Conservation (phyloP, 139 green algal species). For the Chlorella sp. region DNA sequence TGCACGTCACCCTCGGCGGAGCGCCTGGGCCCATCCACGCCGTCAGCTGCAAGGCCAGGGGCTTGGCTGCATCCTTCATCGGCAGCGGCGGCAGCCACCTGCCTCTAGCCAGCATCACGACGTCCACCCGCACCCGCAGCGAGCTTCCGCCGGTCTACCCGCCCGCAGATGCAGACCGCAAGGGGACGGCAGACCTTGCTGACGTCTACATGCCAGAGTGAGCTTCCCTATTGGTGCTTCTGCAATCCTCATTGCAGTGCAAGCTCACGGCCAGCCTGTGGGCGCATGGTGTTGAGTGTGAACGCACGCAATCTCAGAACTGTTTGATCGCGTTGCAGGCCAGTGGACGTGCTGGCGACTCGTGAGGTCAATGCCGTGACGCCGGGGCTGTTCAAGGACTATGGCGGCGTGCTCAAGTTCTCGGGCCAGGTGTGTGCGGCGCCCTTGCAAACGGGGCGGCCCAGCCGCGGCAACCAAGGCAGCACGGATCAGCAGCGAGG, state of each 20-base stretch:
- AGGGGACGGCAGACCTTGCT: constrained; percentile 77
- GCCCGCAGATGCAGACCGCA: constrained; percentile 56
- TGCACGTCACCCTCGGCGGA: too few relatives aligned
- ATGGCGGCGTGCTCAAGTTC: constrained; percentile 64
- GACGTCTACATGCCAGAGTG: constrained; percentile 59
- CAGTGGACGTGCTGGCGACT: neutral
- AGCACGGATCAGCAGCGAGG: neutral
- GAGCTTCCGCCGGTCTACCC: constrained; percentile 26
- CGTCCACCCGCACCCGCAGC: neutral
- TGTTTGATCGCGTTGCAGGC: neutral
- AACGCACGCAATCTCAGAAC: neutral
- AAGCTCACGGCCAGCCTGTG: neutral
- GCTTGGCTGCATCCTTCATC: too few relatives aligned
- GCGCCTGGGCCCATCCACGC: too few relatives aligned
- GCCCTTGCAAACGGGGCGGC: neutral
- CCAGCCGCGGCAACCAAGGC: neutral
- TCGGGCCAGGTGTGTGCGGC: constrained; percentile 20
- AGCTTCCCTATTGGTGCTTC: too few relatives aligned
- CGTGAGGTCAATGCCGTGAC: constrained; percentile 1
- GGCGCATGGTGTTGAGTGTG: neutral
- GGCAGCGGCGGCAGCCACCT: too few relatives aligned
- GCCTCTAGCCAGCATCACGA: neutral
- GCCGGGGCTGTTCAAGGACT: constrained; percentile 39
- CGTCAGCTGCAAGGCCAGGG: too few relatives aligned
- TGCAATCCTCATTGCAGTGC: too few relatives aligned